Percentiles rank a stretch among this genome's conserved stretches.
Evolutionary conservation across 768 basidiomycete species (phyloP).

Genomic region (Termitomyces sp.): DNA sequence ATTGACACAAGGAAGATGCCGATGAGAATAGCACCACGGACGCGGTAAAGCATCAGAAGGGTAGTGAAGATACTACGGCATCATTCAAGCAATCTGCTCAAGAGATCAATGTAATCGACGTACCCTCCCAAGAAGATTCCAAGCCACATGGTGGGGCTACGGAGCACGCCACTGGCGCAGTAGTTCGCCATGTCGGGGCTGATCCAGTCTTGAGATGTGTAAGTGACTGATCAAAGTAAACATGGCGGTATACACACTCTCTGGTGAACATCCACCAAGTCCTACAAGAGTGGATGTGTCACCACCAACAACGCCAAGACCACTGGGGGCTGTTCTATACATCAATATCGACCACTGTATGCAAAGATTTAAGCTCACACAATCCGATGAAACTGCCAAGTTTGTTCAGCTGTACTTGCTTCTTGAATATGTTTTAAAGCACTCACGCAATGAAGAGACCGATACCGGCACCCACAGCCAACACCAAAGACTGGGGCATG

Average conservation of each 20-base stretch:
- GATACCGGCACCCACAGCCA: conserved; percentile 84
- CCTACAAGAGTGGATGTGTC: conserved; percentile 67
- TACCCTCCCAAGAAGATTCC: conserved; percentile 84
- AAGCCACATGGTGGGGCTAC: conserved; percentile 82
- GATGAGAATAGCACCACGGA: conserved; percentile 79
- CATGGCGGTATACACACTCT: conserved; percentile 29
- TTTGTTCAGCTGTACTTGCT: conserved; percentile 9
- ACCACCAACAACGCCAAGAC: conserved; percentile 76
- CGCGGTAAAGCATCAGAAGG: conserved; percentile 78
- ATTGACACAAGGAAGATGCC: conserved; percentile 84
- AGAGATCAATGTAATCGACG: conserved; percentile 17
- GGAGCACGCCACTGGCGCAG: conserved; percentile 63
- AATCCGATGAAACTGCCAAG: conserved; percentile 66
- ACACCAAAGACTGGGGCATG: conserved; percentile 84
- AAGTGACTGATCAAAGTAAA: background rate
- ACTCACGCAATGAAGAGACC: conserved; percentile 83
- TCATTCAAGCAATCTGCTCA: background rate
- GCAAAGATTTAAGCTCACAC: conserved; percentile 35
- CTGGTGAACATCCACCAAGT: conserved; percentile 68
- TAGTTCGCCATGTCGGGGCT: conserved; percentile 46
- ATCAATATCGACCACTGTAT: background rate
- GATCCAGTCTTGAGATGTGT: conserved; percentile 37
- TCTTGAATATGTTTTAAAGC: conserved; percentile 1
- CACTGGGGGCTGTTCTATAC: conserved; percentile 46
- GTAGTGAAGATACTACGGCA: conserved; percentile 63